Evolutionary conservation across 2,329 filamentous ascomycete genomes (phyloP).

Genomic region (Akanthomyces muscarius): DNA sequence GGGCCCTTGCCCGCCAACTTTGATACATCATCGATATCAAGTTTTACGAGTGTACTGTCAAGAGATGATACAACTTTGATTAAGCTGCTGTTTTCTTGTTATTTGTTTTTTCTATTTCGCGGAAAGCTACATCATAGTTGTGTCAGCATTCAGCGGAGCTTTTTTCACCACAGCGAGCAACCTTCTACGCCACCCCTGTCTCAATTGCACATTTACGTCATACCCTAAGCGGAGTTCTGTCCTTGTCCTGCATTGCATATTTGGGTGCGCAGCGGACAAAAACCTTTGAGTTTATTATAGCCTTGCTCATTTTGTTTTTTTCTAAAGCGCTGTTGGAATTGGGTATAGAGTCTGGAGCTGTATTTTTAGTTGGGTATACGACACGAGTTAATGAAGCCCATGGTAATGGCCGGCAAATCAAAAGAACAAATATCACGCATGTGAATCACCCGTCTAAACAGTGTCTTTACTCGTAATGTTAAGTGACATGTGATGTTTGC

Average conservation of each 20-base stretch:
- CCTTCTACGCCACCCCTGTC: background rate
- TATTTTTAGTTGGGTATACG: conserved; percentile 8
- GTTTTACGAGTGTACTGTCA: background rate
- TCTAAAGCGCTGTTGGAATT: background rate
- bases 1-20: background rate
- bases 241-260: background rate
- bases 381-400: conserved; percentile 3
- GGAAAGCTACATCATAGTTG: conserved; percentile 2
- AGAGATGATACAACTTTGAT: background rate
- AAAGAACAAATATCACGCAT: background rate
- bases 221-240: background rate
- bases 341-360: conserved; percentile 4
- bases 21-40: conserved; percentile 7
- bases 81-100: background rate
- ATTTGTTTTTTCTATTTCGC: background rate
- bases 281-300: background rate
- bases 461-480: no score
- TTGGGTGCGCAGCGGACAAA: background rate
- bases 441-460: background rate
- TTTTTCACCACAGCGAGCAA: background rate
- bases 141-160: conserved; percentile 6
- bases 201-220: conserved; percentile 5
- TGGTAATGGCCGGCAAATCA: background rate
- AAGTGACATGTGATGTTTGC: background rate
- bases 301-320: background rate